Evolutionary conservation across 352 stramenopile species (phyloP).

Genomic region (Saprolegnia diclina): DNA sequence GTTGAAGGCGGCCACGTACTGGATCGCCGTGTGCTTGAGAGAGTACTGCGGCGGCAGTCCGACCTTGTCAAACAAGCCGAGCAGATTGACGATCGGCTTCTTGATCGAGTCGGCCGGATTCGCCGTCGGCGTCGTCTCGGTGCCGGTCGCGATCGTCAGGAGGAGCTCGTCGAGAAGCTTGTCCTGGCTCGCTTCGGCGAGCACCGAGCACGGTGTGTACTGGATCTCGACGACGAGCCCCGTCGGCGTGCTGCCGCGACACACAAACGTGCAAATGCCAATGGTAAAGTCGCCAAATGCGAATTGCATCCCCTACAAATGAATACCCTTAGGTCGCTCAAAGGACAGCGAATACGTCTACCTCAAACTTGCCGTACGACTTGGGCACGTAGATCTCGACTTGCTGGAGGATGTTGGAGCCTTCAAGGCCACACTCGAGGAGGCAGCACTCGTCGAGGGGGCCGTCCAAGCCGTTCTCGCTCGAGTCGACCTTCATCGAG

Average conservation of each 20-base stretch:
- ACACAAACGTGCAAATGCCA: slow-evolving; percentile 85
- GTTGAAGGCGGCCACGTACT: slow-evolving; percentile 84
- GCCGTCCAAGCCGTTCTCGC: slow-evolving; percentile 71
- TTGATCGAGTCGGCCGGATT: slow-evolving; percentile 34
- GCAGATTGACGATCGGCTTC: slow-evolving; percentile 68
- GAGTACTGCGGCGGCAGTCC: slow-evolving; percentile 63
- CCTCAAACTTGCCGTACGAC: slow-evolving; percentile 82
- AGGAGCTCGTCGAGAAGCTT: slow-evolving; percentile 79
- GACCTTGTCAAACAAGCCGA: slow-evolving; percentile 66
- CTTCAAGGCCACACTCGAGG: slow-evolving; percentile 77
- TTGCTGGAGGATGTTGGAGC: slow-evolving; percentile 80
- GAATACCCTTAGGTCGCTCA: neutral
- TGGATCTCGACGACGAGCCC: slow-evolving; percentile 80
- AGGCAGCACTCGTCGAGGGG: slow-evolving; percentile 68
- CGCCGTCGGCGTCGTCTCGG: slow-evolving; percentile 34
- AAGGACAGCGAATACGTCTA: slow-evolving; percentile 8
- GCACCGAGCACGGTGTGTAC: slow-evolving; percentile 69
- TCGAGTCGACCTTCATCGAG: slow-evolving; percentile 31
- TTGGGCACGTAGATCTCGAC: slow-evolving; percentile 88
- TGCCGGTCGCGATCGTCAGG: slow-evolving; percentile 54
- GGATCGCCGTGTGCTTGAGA: slow-evolving; percentile 82
- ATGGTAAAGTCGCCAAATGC: slow-evolving; percentile 79
- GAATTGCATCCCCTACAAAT: slow-evolving; percentile 66
- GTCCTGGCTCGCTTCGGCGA: slow-evolving; percentile 32
- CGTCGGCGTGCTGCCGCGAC: slow-evolving; percentile 69